A percentile compares a stretch with the other conserved stretches of the same genome.
These are phyloP conservation scores for Cornus suecica DNA, from an alignment of 148 eudicot genomes.

Conservation along the genomic window DNA sequence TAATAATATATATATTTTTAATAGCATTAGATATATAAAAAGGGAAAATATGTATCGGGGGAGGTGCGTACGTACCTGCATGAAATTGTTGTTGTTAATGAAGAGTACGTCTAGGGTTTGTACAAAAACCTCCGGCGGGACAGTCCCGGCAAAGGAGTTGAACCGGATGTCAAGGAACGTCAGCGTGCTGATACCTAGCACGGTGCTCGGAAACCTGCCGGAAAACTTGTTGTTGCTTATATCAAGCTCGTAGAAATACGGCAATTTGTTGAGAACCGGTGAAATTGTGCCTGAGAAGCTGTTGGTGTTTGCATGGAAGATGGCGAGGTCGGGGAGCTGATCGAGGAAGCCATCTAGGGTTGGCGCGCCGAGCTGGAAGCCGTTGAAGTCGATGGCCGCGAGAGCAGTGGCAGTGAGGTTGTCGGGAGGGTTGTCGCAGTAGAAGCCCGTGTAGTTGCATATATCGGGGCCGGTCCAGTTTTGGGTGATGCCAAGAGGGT, in stretches of 20 bases:
- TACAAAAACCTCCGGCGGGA: constrained; percentile 29
- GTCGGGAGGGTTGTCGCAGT: constrained; percentile 14
- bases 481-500: constrained; percentile 9
- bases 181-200: constrained; percentile 15
- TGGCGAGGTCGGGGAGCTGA: constrained; percentile 20
- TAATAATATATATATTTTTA: too few species aligned
- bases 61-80: too few species aligned
- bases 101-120: constrained; percentile 25
- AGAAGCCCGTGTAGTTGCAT: constrained; percentile 25
- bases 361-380: constrained; percentile 9
- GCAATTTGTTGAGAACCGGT: constrained; percentile 2
- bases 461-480: constrained; percentile 20
- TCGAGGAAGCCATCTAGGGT: constrained; percentile 23
- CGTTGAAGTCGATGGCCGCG: constrained; percentile 27
- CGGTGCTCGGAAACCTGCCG: constrained; percentile 27
- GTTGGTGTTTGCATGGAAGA: constrained; percentile 38
- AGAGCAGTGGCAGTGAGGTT: not conserved
- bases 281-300: constrained; percentile 24
- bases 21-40: too few species aligned
- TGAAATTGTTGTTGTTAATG: constrained; percentile 35
- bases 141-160: constrained; percentile 20
- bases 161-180: constrained; percentile 36
- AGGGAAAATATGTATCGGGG: too few species aligned
- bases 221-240: constrained; percentile 34
- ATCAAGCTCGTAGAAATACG: constrained; percentile 33